Conservation (phyloP, 371 early-diverging fungal species). For the Mortierella sp. region DNA sequence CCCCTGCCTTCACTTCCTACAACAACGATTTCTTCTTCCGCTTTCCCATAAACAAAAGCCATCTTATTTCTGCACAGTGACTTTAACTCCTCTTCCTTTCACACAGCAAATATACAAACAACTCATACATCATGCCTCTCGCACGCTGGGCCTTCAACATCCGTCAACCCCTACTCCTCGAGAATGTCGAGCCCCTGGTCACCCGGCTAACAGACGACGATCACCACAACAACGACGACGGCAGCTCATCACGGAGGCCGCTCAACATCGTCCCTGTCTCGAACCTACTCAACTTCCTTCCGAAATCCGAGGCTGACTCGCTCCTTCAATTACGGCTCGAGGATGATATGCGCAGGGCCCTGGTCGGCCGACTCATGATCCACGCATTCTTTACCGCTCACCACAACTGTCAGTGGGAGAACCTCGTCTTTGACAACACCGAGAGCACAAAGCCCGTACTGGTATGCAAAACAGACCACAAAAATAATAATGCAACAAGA, state of each 20-base stretch:
- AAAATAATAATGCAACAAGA: neutral
- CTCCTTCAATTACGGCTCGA: constrained; percentile 39
- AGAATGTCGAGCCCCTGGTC: constrained; percentile 44
- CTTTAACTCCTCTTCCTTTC: neutral
- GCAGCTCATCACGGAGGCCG: neutral
- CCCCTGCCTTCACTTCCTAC: neutral
- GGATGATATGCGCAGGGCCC: constrained; percentile 45
- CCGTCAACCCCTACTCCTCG: constrained; percentile 46
- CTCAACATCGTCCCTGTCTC: constrained; percentile 48
- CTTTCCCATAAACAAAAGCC: neutral
- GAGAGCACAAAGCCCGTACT: constrained; percentile 45
- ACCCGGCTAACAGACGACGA: constrained; percentile 40
- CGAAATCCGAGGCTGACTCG: constrained; percentile 42
- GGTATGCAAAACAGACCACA: constrained; percentile 31
- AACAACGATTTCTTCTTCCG: neutral
- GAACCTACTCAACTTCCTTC: constrained; percentile 50
- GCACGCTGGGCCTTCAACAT: constrained; percentile 59
- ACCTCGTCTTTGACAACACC: constrained; percentile 38
- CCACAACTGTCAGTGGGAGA: constrained; percentile 41
- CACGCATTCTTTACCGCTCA: constrained; percentile 52
- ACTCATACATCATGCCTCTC: constrained; percentile 30
- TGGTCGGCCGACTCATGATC: constrained; percentile 53
- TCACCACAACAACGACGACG: neutral
- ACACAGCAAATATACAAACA: neutral
- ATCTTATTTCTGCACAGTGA: neutral